Base-by-base conservation (phyloP, 495 filamentous ascomycete species). In the Xylaria scruposa region DNA sequence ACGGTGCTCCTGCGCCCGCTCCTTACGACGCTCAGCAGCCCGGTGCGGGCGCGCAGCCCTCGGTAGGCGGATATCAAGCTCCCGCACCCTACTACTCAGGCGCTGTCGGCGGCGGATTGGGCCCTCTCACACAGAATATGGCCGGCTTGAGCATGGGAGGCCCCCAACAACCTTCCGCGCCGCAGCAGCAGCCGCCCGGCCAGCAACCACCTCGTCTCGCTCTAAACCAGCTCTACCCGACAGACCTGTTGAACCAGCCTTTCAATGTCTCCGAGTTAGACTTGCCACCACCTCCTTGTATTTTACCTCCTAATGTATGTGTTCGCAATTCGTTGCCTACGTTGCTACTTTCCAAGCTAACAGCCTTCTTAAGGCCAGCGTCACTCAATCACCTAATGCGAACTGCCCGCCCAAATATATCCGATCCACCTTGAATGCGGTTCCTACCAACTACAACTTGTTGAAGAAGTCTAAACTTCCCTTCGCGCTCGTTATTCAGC, bases 391-490 rank as follows among this genome's bases (percentile, higher is more conserved):
- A 10, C 94, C 95, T 38, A 87, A 93, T 81, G 90, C 97, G 58
- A 99, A 98, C 83, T 97, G 94, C 82, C 89, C 92, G 38, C 88
- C 96, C 21, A 97, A 97, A 86, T 98, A 97, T 78, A 91, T 98
- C 77, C 93, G 96, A 51, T 98, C 96, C 0, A 98, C 96, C 8
- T 81, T 98, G 56, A 98, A 98, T 79, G 93, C 93, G 53, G 91
- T 97, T 21, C 97, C 96, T 1, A 97, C 94, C 9, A 97, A 92
- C 38, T 88, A 97, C 77, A 93, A 91, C 3, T 86, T 98, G 58
- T 88, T 98, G 63, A 99, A 98, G 86, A 98, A 98, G 83, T 97
- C 94, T 42, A 94, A 93, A 78, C 87, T 99, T 58, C 96, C 96
- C 0, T 97, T 98, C 76, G 95, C 97, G 59, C 90, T 99, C 21